phyloP scores from a whole-genome alignment of 1,284 basidiomycete genomes.

The Albatrellus sp. region DNA sequence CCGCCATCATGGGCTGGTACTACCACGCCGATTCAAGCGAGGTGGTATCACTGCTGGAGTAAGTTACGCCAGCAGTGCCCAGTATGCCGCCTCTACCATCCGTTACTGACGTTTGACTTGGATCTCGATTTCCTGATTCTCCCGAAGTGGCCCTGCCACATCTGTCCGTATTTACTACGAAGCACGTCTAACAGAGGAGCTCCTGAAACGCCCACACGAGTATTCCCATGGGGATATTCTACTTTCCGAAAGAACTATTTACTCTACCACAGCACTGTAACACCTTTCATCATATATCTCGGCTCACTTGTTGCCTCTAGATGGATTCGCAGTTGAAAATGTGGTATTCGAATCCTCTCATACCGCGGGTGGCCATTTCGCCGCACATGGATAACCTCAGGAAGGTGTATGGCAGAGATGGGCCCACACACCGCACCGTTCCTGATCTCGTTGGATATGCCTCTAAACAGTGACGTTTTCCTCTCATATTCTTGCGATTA shows the following conservation, averaged over 20 bases:
- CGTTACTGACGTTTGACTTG: no score
- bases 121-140: constrained; percentile 28
- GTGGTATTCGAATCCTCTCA: constrained; percentile 15
- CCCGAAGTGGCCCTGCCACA: constrained; percentile 24
- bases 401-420: constrained; percentile 13
- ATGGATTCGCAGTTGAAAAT: constrained; percentile 10
- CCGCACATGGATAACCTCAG: constrained; percentile 15
- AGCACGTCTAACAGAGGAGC: constrained; percentile 5
- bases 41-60: no score
- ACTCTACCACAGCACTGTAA: constrained; percentile 13
- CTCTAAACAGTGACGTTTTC: no score
- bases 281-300: no score
- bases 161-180: constrained; percentile 29
- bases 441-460: constrained; percentile 10
- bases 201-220: background rate
- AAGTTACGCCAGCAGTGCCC: no score
- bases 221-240: constrained; percentile 20
- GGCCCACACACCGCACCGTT: constrained; percentile 9
- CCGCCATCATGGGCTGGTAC: no score
- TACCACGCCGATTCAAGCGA: no score
- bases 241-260: constrained; percentile 21
- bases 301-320: constrained; percentile 2
- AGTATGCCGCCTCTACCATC: no score
- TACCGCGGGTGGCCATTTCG: constrained; percentile 16
- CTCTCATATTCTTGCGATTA: no score